A percentile compares a stretch with the other conserved stretches of the same genome.
Conservation (phyloP, 306 rosid genomes). For the Benincasa hispida region DNA sequence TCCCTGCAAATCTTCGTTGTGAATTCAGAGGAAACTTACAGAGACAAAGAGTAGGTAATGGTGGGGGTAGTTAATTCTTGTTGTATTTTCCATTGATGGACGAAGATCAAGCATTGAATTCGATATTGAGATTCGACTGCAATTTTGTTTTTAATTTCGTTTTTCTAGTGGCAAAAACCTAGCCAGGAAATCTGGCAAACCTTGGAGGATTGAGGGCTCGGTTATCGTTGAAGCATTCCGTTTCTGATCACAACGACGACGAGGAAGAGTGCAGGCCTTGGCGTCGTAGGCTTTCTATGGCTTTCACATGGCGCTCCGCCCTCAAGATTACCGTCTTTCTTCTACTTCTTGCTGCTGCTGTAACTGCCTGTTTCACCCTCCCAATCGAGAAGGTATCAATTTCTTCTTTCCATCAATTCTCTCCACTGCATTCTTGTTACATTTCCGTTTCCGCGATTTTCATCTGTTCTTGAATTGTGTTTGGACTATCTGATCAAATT, state of each 20-base stretch:
- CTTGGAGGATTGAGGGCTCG: slow-evolving; percentile 30
- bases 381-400: slow-evolving; percentile 32
- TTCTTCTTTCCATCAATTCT: not conserved
- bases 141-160: not conserved
- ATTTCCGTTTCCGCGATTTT: too few species aligned
- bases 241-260: slow-evolving; percentile 14
- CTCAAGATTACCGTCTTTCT: slow-evolving; percentile 20
- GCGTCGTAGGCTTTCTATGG: slow-evolving; percentile 28
- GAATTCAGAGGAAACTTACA: not conserved
- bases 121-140: not conserved
- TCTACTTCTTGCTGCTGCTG: slow-evolving; percentile 29
- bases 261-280: slow-evolving; percentile 22
- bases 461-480: too few species aligned
- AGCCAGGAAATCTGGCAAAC: slow-evolving; percentile 30
- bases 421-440: not conserved
- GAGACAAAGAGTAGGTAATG: not conserved
- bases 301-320: slow-evolving; percentile 23
- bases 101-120: not conserved
- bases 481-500: not conserved
- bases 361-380: slow-evolving; percentile 27
- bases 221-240: slow-evolving; percentile 22
- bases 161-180: not conserved
- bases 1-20: not conserved
- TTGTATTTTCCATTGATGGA: slow-evolving; percentile 1
- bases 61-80: not conserved